Evolutionary conservation across 306 rosid species (phyloP).

Genomic region (Glycine tomentella): DNA sequence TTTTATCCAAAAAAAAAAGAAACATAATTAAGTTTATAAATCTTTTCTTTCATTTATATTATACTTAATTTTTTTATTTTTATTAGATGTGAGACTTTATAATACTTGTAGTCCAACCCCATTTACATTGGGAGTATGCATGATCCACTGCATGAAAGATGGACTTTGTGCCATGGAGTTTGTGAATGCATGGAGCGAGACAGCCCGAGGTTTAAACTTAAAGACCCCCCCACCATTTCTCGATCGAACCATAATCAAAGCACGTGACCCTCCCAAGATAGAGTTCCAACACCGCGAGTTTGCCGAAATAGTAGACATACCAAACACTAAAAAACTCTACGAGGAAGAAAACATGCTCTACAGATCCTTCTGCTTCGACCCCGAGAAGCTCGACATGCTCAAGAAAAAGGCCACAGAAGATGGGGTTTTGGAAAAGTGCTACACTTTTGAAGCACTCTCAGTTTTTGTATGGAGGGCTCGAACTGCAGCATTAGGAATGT

Average conservation of each 20-base stretch:
- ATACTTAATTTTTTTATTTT: too few species aligned
- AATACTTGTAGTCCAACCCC: too few species aligned
- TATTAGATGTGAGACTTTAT: too few species aligned
- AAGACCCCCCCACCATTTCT: conserved; percentile 63
- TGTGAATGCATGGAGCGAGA: conserved; percentile 76
- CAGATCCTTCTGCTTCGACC: conserved; percentile 64
- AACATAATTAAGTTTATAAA: too few species aligned
- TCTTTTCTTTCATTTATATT: too few species aligned
- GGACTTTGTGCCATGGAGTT: conserved; percentile 80
- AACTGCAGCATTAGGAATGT: conserved; percentile 67
- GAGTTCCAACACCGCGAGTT: conserved; percentile 73
- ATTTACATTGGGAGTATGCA: conserved; percentile 64
- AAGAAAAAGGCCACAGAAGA: conserved; percentile 68
- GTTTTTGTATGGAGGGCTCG: conserved; percentile 88
- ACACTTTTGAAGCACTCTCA: conserved; percentile 73
- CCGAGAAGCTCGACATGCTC: conserved; percentile 61
- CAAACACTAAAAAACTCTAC: conserved; percentile 55
- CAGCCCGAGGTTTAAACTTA: conserved; percentile 69
- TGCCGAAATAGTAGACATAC: conserved; percentile 70
- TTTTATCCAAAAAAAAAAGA: too few species aligned
- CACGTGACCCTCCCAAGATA: conserved; percentile 66
- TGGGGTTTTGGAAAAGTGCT: conserved; percentile 63
- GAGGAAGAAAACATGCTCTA: conserved; percentile 61
- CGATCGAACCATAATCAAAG: conserved; percentile 71
- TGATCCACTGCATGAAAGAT: conserved; percentile 76